Conservation (phyloP, 2,329 filamentous ascomycete genomes). For the Colletotrichum plurivorum region DNA sequence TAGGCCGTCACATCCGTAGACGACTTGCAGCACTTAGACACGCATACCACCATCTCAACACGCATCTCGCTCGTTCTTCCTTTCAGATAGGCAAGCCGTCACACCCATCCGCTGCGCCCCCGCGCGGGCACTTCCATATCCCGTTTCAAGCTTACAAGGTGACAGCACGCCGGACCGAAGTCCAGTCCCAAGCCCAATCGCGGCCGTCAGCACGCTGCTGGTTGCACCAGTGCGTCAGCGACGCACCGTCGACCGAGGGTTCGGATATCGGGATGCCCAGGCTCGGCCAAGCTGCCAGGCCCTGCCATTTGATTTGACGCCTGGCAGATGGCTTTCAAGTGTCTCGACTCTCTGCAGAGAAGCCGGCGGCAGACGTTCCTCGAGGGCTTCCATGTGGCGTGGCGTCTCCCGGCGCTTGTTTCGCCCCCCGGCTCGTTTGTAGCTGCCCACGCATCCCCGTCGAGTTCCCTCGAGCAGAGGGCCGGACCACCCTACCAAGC, state of each 20-base stretch:
- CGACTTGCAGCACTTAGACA: not conserved
- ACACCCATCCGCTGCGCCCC: conserved; percentile 33
- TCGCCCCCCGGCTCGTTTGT: conserved; percentile 18
- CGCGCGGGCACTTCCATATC: conserved; percentile 30
- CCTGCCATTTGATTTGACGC: conserved; percentile 4
- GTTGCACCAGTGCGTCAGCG: conserved; percentile 29
- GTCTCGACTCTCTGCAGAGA: conserved; percentile 34
- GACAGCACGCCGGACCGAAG: conserved; percentile 27
- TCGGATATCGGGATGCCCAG: conserved; percentile 35
- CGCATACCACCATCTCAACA: conserved; percentile 9
- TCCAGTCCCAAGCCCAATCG: conserved; percentile 18
- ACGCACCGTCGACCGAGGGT: conserved; percentile 21
- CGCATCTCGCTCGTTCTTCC: conserved; percentile 7
- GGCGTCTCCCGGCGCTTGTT: conserved; percentile 36
- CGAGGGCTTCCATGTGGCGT: conserved; percentile 34
- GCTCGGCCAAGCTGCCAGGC: conserved; percentile 1
- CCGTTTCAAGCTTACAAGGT: conserved; percentile 33
- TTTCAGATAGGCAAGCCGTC: conserved; percentile 24
- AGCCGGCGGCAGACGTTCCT: conserved; percentile 25
- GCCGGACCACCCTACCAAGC: conserved; percentile 32
- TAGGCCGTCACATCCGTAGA: not conserved
- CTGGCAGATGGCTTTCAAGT: conserved; percentile 17
- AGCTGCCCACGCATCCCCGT: conserved; percentile 13
- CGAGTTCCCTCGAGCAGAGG: conserved; percentile 13
- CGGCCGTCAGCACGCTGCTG: not conserved